Evolutionary conservation across 2,329 filamentous ascomycete genomes (phyloP).

Genomic region (Fusarium pseudoanthophilum): DNA sequence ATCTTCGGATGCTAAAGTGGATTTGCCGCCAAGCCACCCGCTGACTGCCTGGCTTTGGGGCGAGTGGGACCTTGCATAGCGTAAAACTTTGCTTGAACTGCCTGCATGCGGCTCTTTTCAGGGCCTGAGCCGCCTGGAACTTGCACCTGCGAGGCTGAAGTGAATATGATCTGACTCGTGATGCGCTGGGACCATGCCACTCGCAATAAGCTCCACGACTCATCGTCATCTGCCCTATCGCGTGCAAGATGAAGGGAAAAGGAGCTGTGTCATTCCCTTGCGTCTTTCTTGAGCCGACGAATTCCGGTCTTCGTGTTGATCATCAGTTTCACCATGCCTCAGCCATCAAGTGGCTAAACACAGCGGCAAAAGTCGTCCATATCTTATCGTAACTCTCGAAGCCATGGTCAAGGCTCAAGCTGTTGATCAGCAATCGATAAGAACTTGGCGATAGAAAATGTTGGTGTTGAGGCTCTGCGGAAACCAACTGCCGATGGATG

Average conservation of each 20-base stretch:
- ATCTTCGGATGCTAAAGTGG: constrained; percentile 5
- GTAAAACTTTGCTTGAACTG: constrained; percentile 36
- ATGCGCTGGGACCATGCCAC: constrained; percentile 20
- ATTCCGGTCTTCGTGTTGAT: constrained; percentile 21
- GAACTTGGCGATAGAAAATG: constrained; percentile 1
- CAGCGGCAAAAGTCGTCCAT: not conserved
- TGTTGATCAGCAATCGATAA: constrained; percentile 25
- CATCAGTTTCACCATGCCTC: constrained; percentile 16
- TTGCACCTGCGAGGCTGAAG: constrained; percentile 3
- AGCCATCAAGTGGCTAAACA: constrained; percentile 1
- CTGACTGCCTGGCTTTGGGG: constrained; percentile 12
- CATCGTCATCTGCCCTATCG: constrained; percentile 12
- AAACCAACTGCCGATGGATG: constrained; percentile 25
- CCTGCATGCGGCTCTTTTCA: constrained; percentile 37
- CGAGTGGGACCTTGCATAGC: constrained; percentile 23
- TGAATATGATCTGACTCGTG: constrained; percentile 17
- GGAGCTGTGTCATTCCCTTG: not conserved
- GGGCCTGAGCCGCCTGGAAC: not conserved
- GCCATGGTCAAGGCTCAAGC: not conserved
- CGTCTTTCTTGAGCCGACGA: constrained; percentile 22
- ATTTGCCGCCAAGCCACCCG: constrained; percentile 35
- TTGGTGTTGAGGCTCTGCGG: constrained; percentile 38
- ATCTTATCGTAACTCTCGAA: constrained; percentile 24
- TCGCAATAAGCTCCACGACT: constrained; percentile 27
- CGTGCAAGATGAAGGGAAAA: not conserved